Conservation (phyloP, 2,329 filamentous ascomycete genomes). For the Xylariaceae sp. region DNA sequence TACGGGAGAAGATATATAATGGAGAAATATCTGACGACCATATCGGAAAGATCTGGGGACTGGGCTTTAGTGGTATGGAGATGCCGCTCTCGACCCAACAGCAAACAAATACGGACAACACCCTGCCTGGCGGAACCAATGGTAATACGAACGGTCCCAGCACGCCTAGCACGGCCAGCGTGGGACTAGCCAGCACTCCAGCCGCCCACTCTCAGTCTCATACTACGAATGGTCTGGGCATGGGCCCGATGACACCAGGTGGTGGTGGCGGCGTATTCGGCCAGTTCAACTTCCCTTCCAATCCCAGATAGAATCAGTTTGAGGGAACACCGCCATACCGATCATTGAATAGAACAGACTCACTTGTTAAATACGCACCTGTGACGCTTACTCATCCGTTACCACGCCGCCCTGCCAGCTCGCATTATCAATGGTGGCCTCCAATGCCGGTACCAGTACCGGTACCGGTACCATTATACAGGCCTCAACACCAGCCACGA, state of each 20-base stretch:
- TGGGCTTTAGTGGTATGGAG: constrained; percentile 66
- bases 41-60: constrained; percentile 85
- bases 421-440: constrained; percentile 10
- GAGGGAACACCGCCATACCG: constrained; percentile 15
- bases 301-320: constrained; percentile 31
- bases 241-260: constrained; percentile 73
- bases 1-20: constrained; percentile 82
- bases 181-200: constrained; percentile 44
- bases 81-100: constrained; percentile 26
- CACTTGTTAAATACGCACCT: constrained; percentile 1
- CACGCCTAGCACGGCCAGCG: constrained; percentile 63
- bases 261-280: constrained; percentile 71
- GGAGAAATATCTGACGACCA: constrained; percentile 76
- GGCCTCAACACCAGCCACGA: constrained; percentile 3
- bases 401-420: background rate
- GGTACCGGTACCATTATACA: background rate
- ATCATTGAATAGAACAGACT: constrained; percentile 1
- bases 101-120: constrained; percentile 29
- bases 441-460: constrained; percentile 1
- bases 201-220: constrained; percentile 45
- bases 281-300: constrained; percentile 54
- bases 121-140: constrained; percentile 39
- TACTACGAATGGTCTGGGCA: constrained; percentile 53
- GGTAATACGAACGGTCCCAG: constrained; percentile 41
- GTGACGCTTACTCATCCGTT: background rate